Percentiles rank a stretch among this genome's conserved stretches.
Evolutionary conservation across 352 stramenopile genomes (phyloP).

Genomic region (Pythium sukuiense): DNA sequence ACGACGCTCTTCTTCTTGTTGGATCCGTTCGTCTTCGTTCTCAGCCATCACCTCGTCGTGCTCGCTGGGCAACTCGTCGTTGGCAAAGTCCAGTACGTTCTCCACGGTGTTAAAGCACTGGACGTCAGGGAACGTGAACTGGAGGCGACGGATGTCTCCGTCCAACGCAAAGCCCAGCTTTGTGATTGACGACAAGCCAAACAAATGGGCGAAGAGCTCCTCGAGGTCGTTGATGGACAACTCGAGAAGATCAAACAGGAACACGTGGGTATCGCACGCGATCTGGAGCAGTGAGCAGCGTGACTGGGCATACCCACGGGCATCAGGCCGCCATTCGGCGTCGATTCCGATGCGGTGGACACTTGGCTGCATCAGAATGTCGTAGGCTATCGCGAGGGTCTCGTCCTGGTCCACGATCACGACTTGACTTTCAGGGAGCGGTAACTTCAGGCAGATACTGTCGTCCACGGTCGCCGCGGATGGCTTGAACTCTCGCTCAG

Average conservation of each 20-base stretch:
- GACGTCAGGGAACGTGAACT: conserved; percentile 68
- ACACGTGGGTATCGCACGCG: conserved; percentile 61
- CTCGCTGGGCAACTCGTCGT: conserved; percentile 31
- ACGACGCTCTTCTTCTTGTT: conserved; percentile 17
- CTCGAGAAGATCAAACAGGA: conserved; percentile 66
- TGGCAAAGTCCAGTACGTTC: conserved; percentile 66
- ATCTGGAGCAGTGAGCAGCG: conserved; percentile 71
- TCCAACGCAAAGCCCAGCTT: conserved; percentile 73
- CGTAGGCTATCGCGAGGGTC: conserved; percentile 42
- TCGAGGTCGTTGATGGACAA: conserved; percentile 60
- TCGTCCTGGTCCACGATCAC: conserved; percentile 67
- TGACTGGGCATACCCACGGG: conserved; percentile 39
- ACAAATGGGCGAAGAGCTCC: conserved; percentile 64
- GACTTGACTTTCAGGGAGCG: conserved; percentile 42
- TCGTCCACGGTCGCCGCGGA: conserved; percentile 18
- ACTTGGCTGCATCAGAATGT: conserved; percentile 43
- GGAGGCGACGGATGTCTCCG: conserved; percentile 63
- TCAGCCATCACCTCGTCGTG: neutral
- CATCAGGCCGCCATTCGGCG: conserved; percentile 68
- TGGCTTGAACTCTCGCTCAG: conserved; percentile 10
- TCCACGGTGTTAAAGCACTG: conserved; percentile 62
- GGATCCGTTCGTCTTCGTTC: neutral
- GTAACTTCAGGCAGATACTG: conserved; percentile 47
- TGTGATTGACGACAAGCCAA: conserved; percentile 41
- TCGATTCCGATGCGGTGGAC: conserved; percentile 57